Percentiles rank a stretch among this genome's conserved stretches.
These are phyloP conservation scores for Thecaphora thlaspeos DNA, from an alignment of 1,284 basidiomycete species.

Conservation along the genomic window DNA sequence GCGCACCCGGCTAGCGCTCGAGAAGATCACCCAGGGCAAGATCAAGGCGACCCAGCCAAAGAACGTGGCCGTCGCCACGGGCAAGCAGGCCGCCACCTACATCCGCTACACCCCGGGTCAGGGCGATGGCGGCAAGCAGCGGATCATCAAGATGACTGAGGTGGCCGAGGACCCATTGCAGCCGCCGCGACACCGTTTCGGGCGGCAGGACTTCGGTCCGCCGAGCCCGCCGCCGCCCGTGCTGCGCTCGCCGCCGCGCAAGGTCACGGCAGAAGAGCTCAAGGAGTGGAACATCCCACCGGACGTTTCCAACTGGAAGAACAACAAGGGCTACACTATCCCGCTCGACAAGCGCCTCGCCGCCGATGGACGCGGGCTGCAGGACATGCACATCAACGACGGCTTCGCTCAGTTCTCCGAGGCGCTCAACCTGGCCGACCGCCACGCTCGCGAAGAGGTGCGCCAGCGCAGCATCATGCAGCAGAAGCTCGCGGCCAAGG, in stretches of 20 bases:
- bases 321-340: conserved; percentile 99
- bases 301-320: conserved; percentile 99
- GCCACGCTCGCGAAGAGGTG: conserved; percentile 96
- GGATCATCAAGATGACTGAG: conserved; percentile 95
- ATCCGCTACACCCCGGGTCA: conserved; percentile 91
- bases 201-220: conserved; percentile 93
- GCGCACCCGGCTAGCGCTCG: conserved; percentile 82
- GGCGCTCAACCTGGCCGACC: conserved; percentile 90
- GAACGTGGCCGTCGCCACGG: conserved; percentile 40
- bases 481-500: conserved; percentile 94
- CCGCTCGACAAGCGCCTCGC: conserved; percentile 97
- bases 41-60: conserved; percentile 92
- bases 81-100: conserved; percentile 63
- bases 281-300: conserved; percentile 99
- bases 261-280: conserved; percentile 93
- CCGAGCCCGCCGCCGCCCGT: conserved; percentile 97
- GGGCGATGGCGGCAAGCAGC: conserved; percentile 74
- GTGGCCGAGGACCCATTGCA: conserved; percentile 84
- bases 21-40: conserved; percentile 89
- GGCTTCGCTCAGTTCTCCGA: conserved; percentile 99
- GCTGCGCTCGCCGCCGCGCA: conserved; percentile 88
- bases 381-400: conserved; percentile 98
- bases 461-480: conserved; percentile 94
- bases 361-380: conserved; percentile 92
- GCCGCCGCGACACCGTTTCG: conserved; percentile 94